Base-by-base conservation (phyloP, 176 grass and related monocot genomes). In the Avena insularis region DNA sequence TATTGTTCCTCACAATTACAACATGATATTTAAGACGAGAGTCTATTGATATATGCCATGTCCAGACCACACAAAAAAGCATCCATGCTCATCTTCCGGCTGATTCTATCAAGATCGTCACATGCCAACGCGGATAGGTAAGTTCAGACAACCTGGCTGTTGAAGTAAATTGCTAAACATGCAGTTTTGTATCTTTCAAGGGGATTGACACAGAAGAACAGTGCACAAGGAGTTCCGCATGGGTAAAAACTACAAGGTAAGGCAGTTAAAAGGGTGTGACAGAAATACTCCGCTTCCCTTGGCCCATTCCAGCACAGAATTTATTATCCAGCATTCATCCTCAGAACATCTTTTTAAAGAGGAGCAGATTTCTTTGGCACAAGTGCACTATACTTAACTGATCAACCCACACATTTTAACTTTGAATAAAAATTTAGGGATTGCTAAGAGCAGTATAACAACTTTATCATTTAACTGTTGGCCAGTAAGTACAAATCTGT, bases 161-260 rank as follows among this genome's bases (percentile, higher is more conserved):
- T 59, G 12, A 61, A 82, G 38, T 75, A 89, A 85, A 57, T 36
- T 90, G 14, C 20, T 50, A 80, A 51, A 33, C 8, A 13, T 4
- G 25, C 3, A 12, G 17, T 29, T 75, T 6, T 58, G n/a, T 58
- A 72, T 57, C 20, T 23, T 38, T 25, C 66, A 43, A 58, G 40
- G 40, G 5, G 50, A 58, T 71, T 27, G 14, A 17, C 17, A 67
- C 63, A 27, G 19, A 81, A 71, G 12, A 35, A 19, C 12, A 25
- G n/a, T 40, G 29, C 29, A 69, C 48, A 71, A 15, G 29, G 19
- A 82, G 51, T 51, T 71, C 63, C 16, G 19, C 6, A 21, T 45
- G 7, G 50, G 68, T 71, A 83, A 83, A 14, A 82, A 36, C 31
- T 21, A 11, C 19, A 82, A 78, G 5, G 12, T 23, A 21, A 71